Evolutionary conservation across 148 eudicot genomes (phyloP), one percentile per base, ranked within the genome.

Genomic region (Vaccinium darrowii): DNA sequence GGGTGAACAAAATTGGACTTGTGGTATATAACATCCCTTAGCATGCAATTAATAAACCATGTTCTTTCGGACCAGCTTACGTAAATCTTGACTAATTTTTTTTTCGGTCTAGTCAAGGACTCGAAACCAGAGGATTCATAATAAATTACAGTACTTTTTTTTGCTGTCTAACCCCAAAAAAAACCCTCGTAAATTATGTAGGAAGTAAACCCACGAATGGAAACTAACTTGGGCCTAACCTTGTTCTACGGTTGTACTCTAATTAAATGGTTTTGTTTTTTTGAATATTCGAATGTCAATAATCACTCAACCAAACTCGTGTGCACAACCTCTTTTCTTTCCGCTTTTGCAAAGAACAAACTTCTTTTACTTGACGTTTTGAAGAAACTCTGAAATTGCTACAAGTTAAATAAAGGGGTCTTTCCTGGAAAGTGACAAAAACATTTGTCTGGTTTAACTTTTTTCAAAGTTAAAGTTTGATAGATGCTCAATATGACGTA

Each of bases 261-360:
- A 76, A 76, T 50, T 12, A 76, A 76, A 23, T 21, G 57, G 51
- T 15, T 76, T 76, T 11, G 25, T 30, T 51, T 49, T 76, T 76
- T 21, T 49, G 79, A 27, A n/a, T 3, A 51, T 67, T 67, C 27
- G 80, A 76, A 76, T 50, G 57, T 12, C 33, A 52, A 77, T 12
- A 25, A 12, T 15, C 36, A 77, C 80, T 77, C 80, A 77, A 77
- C 58, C 79, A 76, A 75, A 76, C 52, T 25, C 80, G 80, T 77
- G 80, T 25, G 33, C 81, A 13, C 3, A 53, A 25, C 39, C 21
- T 23, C 81, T 73, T 73, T 73, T 36, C 77, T 16, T 73, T 27
- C 7, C 18, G 16, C 74, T 69, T 69, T 69, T 50, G 10, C 80
- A 77, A 77, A 77, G 80, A 53, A 77, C 11, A 77, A 23, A 23